Base-by-base conservation (phyloP, 2,329 filamentous ascomycete genomes). In the Penicillium janthinellum region DNA sequence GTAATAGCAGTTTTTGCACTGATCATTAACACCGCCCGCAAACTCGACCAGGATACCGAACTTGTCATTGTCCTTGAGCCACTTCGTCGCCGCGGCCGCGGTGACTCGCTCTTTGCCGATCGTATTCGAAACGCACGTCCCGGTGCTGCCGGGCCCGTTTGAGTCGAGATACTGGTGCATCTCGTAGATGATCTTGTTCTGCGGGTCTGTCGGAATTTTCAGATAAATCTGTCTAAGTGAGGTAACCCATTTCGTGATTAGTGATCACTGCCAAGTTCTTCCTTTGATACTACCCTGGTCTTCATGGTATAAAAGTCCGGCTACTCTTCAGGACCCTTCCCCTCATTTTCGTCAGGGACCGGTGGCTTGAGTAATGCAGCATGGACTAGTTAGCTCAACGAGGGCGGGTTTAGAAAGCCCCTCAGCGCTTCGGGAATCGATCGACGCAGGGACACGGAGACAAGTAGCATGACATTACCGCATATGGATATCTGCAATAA, bases 131-230 rank as follows among this genome's bases (percentile, higher is more conserved):
- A 85, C 82, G 68, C 84, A 87, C 20, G 74, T 73, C 2, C 72
- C 74, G 2, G 73, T 75, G 0, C 83, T 85, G 4, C 84, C 84
- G 1, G 79, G 82, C 50, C 82, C 80, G 60, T 86, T 83, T 0
- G 73, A 75, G 73, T 86, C 84, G 38, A 86, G 83, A 66, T 86
- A 87, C 73, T 86, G 84, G 70, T 86, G 84, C 84, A 86, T 86
- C 67, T 86, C 82, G 72, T 84, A 86, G 68, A 86, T 72, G 56
- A 86, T 78, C 67, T 83, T 84, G 73, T 85, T 73, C 44, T 75
- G 60, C 0, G 83, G 78, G 62, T 87, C 84, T 8, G 79, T 82
- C 41, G 86, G 77, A 14, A 64, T 72, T 57, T 79, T 77, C 58
- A 83, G 76, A 42, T 2, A 31, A 31, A 1, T 31, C 17, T 1